Conservation (phyloP, 306 rosid genomes). For the Malus sieversii region DNA sequence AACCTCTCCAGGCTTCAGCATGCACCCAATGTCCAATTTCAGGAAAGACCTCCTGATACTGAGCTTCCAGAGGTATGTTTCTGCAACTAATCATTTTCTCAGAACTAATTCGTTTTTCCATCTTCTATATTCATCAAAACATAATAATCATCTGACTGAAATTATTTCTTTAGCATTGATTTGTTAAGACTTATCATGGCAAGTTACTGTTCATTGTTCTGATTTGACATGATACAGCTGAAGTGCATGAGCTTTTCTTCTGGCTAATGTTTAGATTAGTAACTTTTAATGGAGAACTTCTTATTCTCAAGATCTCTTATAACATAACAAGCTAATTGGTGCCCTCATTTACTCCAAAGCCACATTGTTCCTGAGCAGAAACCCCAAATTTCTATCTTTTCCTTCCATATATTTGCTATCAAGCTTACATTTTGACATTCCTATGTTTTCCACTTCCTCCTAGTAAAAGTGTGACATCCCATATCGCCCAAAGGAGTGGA, state of each 20-base stretch:
- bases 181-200: neutral
- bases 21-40: slow-evolving; percentile 76
- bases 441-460: neutral
- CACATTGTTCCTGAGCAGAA: no score
- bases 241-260: neutral
- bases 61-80: slow-evolving; percentile 65
- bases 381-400: no score
- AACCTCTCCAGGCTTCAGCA: slow-evolving; percentile 76
- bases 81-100: neutral
- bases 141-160: neutral
- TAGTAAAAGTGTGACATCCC: no score
- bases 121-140: neutral
- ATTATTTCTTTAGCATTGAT: neutral
- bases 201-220: neutral
- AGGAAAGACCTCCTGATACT: slow-evolving; percentile 74
- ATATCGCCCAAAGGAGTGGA: no score
- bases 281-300: neutral
- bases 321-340: neutral
- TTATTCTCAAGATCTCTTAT: slow-evolving; percentile 2
- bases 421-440: no score
- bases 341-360: no score
- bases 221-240: neutral
- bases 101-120: neutral
- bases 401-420: no score
- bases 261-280: neutral